phyloP scores from a whole-genome alignment of 345 rosid genomes.

The Linum usitatissimum region DNA sequence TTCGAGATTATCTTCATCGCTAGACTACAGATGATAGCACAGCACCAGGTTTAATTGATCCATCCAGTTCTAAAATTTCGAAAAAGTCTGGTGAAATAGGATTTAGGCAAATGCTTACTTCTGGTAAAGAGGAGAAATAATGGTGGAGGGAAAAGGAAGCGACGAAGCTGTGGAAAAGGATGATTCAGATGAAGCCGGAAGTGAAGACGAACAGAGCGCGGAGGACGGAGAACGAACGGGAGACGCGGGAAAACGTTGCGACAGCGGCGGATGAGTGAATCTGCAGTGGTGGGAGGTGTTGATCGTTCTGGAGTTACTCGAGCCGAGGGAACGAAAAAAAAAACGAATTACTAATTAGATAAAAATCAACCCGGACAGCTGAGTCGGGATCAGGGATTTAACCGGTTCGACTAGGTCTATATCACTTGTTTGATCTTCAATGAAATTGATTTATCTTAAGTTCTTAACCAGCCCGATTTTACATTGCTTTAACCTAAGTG shows the following conservation, averaged over 20 bases:
- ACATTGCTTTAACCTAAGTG: no score
- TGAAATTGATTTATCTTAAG: no score
- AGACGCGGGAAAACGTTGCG: background rate
- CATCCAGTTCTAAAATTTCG: background rate
- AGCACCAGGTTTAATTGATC: background rate
- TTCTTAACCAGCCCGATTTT: no score
- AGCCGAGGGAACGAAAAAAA: background rate
- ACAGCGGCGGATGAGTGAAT: background rate
- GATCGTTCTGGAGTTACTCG: background rate
- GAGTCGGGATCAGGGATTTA: no score
- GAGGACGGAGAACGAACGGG: background rate
- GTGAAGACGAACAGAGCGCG: background rate
- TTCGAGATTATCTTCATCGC: conserved; percentile 39
- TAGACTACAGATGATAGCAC: background rate
- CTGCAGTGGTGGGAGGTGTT: background rate
- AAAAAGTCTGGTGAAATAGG: background rate
- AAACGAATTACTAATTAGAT: no score
- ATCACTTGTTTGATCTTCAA: no score
- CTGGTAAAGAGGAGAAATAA: background rate
- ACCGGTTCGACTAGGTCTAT: no score
- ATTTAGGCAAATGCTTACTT: background rate
- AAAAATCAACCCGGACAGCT: no score
- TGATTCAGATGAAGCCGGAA: background rate
- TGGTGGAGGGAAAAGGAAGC: background rate
- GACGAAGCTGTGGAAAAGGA: background rate